Conservation (phyloP, 2,329 filamentous ascomycete species). For the Didymella lethalis region DNA sequence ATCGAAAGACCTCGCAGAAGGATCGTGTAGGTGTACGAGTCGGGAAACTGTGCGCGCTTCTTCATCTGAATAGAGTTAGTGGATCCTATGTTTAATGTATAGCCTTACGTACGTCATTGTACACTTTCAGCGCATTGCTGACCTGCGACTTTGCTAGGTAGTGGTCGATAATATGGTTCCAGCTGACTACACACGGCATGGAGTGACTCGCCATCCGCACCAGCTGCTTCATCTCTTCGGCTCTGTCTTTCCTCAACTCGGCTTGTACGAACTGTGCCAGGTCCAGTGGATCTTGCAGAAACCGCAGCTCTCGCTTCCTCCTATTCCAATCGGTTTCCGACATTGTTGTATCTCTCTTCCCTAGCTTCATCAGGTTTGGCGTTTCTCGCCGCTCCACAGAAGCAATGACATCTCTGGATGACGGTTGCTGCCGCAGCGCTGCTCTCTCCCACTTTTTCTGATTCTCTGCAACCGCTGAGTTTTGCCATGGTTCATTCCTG, state of each 20-base stretch:
- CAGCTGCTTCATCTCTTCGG: conserved; percentile 72
- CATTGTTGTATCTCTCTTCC: conserved; percentile 35
- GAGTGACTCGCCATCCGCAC: conserved; percentile 73
- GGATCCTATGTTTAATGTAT: neutral
- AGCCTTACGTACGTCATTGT: conserved; percentile 73
- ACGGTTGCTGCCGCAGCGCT: conserved; percentile 24
- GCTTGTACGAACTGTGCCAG: conserved; percentile 72
- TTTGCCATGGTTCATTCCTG: conserved; percentile 37
- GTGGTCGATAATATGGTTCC: conserved; percentile 86
- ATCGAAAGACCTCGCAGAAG: conserved; percentile 78
- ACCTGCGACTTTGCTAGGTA: conserved; percentile 68
- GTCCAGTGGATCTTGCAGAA: conserved; percentile 74
- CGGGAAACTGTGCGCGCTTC: conserved; percentile 83
- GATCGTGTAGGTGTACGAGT: conserved; percentile 82
- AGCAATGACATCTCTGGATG: conserved; percentile 3
- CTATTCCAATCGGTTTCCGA: conserved; percentile 41
- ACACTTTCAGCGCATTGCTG: conserved; percentile 76
- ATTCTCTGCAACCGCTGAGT: conserved; percentile 35
- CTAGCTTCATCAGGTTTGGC: conserved; percentile 35
- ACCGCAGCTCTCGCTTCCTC: conserved; percentile 65
- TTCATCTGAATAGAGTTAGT: conserved; percentile 73
- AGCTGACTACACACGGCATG: conserved; percentile 74
- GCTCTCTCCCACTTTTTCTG: conserved; percentile 35
- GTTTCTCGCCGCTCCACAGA: conserved; percentile 20
- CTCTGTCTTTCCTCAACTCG: conserved; percentile 66